These are phyloP conservation scores for Colletotrichum spaethianum DNA, from an alignment of 2,329 filamentous ascomycete genomes.

Conservation along the genomic window DNA sequence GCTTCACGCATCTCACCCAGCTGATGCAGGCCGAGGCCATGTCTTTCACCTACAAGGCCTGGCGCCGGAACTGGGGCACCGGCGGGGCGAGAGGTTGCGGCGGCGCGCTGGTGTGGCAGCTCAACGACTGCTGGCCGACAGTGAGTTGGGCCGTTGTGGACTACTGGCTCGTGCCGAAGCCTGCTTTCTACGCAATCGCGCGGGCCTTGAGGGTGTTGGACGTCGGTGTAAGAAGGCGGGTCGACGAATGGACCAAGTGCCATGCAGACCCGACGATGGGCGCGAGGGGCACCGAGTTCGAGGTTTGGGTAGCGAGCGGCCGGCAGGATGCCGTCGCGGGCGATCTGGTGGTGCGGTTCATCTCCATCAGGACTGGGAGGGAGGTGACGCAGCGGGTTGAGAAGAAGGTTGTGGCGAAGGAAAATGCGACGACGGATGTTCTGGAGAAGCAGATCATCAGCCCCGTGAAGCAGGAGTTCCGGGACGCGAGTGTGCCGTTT, in stretches of 20 bases:
- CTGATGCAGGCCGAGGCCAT: slow-evolving; percentile 68
- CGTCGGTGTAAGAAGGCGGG: slow-evolving; percentile 66
- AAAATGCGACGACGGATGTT: slow-evolving; percentile 58
- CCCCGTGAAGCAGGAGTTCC: slow-evolving; percentile 33
- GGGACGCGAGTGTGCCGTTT: slow-evolving; percentile 46
- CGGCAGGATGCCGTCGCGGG: slow-evolving; percentile 44
- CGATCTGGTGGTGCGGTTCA: slow-evolving; percentile 53
- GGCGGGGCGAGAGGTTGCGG: slow-evolving; percentile 71
- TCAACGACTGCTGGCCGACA: slow-evolving; percentile 80
- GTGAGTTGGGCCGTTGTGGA: slow-evolving; percentile 74
- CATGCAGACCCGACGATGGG: slow-evolving; percentile 58
- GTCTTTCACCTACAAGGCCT: slow-evolving; percentile 65
- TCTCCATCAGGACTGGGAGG: slow-evolving; percentile 57
- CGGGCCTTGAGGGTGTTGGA: slow-evolving; percentile 72
- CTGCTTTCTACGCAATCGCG: slow-evolving; percentile 53
- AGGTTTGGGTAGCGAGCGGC: slow-evolving; percentile 60
- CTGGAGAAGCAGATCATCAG: slow-evolving; percentile 50
- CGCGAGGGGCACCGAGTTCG: slow-evolving; percentile 56
- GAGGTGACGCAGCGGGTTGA: slow-evolving; percentile 49
- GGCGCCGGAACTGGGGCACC: slow-evolving; percentile 75
- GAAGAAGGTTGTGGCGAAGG: slow-evolving; percentile 45
- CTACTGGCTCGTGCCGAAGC: slow-evolving; percentile 40
- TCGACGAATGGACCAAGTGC: slow-evolving; percentile 60
- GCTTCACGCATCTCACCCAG: slow-evolving; percentile 81
- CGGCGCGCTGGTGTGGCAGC: slow-evolving; percentile 77